Base-by-base conservation (phyloP, 2,329 filamentous ascomycete genomes). In the Stemphylium lycopersici region DNA sequence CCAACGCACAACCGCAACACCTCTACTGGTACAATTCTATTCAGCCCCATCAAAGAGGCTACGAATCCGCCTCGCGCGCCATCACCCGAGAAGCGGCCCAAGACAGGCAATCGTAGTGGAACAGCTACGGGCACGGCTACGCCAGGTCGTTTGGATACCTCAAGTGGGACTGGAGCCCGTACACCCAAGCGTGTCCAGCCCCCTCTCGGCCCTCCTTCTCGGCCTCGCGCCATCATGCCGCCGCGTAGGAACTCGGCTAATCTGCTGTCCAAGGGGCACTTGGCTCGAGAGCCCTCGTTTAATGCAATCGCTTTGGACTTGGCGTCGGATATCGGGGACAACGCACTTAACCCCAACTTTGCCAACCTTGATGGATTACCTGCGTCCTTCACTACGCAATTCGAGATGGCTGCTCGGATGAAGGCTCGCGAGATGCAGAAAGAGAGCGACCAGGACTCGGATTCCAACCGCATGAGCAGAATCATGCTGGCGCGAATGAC, bases 401-500 rank as follows among this genome's bases (percentile, higher is more conserved):
- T 76, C 32, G 70, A 73, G 37, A 69, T 75, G 58, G 72, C 70
- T 22, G 69, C 71, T 2, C 41, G 71, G 3, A 58, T 65, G n/a
- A 60, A 66, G 36, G 55, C 59, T n/a, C 59, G 62, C 16, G 57
- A 64, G 40, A 61, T 65, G 32, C 58, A 58, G 15, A 65, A 66
- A 33, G 53, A 49, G 8, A 67, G 58, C 15, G 68, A 71, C 26
- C 64, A 61, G 11, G 66, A 72, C 15, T 71, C 71, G 1, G 73
- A 76, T n/a, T 67, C 62, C 11, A 73, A 70, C 11, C 66, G 71
- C 33, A 74, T 89, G 69, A 84, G 88, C 63, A 85, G 91, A 51
- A 83, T 96, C 40, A 89, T 97, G 76, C 80, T 97, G 40, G 91
- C 91, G 7, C 83, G 91, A 31, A 97, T 97, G 91, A 95, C 95